Base-by-base conservation (phyloP, 257 asterid genomes). In the Salvia splendens region DNA sequence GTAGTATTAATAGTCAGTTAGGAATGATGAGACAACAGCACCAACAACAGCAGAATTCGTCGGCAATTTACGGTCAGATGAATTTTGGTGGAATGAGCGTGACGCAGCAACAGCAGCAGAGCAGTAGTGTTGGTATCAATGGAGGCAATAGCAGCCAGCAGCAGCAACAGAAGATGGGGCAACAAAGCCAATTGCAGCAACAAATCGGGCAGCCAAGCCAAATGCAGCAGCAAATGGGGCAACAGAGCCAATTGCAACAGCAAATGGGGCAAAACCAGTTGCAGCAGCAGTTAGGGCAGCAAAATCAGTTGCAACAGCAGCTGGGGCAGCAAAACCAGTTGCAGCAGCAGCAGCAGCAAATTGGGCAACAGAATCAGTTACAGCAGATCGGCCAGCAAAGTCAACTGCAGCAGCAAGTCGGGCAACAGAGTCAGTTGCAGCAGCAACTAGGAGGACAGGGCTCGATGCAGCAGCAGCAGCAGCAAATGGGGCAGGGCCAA, bases 41-140 rank as follows among this genome's bases (percentile, higher is more conserved):
- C n/a, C 84, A 79, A 7, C 77, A 65, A 3, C 81, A 61, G 41
- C 78, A 62, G 59, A 64, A 49, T 71, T 72, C 81, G 1, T 91
- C 61, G 20, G 30, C 87, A 57, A 78, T 84, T 70, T 90, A 86
- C 41, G 87, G 95, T 69, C 92, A 84, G 83, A 80, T 91, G 95
- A 86, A 75, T 83, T 88, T 91, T 11, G 86, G 88, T 5, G 88
- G 85, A 48, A 67, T 73, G 80, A 83, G 73, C 20, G 72, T 70
- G 32, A 66, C 77, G 15, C 86, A 77, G 67, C 82, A 79, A 63
- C 77, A 59, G 12, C 79, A 73, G 16, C 82, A 77, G 65, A 73
- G 32, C 20, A 52, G 30, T 55, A 77, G 36, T 64, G 51, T 45
- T 55, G 42, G 59, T 65, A 43, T 61, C 36, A 64, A 17, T 57